Percentiles rank a stretch among this genome's conserved stretches.
Conservation (phyloP, 768 basidiomycete genomes). For the Serendipita vermifera region DNA sequence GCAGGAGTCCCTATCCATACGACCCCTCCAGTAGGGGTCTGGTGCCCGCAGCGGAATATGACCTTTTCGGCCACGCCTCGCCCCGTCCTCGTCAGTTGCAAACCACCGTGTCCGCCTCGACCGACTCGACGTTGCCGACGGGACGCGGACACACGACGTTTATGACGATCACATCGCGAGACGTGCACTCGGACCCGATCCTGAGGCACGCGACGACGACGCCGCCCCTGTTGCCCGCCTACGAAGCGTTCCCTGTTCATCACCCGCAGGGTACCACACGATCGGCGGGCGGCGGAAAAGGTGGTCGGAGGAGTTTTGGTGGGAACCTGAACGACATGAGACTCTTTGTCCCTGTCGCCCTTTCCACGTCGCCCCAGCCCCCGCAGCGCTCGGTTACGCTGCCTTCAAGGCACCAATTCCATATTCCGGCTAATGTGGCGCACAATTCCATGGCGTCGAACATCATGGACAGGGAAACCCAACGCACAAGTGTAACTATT, state of each 20-base stretch:
- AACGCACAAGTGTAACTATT: not conserved
- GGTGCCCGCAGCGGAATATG: not conserved
- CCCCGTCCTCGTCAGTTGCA: not conserved
- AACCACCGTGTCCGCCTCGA: constrained; percentile 4
- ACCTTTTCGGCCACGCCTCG: not conserved
- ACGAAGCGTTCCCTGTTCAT: too few relatives aligned
- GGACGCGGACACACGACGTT: not conserved
- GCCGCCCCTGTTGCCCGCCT: too few relatives aligned
- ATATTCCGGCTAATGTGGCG: not conserved
- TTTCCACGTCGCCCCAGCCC: not conserved
- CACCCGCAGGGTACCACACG: not conserved
- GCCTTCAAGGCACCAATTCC: not conserved
- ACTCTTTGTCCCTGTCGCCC: not conserved
- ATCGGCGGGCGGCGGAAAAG: not conserved
- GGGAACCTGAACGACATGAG: not conserved
- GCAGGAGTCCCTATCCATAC: constrained; percentile 2
- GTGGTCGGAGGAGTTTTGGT: not conserved
- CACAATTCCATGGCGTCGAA: not conserved
- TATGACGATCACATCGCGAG: not conserved
- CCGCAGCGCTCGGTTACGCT: not conserved
- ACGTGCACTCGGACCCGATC: not conserved
- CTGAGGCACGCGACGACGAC: too few relatives aligned
- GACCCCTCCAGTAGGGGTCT: not conserved
- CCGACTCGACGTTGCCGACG: constrained; percentile 5
- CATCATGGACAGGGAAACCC: not conserved